Evolutionary conservation across 176 grass and related monocot species (phyloP).

Genomic region (Poa annua): DNA sequence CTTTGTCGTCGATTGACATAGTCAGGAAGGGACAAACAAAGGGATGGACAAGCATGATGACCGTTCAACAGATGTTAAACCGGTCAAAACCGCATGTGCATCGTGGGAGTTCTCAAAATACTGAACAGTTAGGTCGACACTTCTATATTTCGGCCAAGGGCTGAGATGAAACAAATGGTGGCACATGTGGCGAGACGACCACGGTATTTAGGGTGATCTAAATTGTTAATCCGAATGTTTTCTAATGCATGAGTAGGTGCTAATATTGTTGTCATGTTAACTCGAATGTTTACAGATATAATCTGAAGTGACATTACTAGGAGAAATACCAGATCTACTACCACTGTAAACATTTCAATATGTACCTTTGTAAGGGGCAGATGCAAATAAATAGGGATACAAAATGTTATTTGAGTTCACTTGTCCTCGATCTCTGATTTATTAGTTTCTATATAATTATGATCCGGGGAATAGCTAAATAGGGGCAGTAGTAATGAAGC

Average conservation of each 20-base stretch:
- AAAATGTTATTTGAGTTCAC: constrained; percentile 8
- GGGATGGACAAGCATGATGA: not conserved
- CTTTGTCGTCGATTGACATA: not conserved
- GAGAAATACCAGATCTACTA: not conserved
- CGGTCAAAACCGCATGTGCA: not conserved
- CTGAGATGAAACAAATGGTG: not conserved
- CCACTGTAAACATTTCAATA: not conserved
- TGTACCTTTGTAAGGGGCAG: not conserved
- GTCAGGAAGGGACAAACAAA: not conserved
- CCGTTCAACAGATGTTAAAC: not conserved
- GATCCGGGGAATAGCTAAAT: not conserved
- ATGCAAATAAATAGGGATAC: not conserved
- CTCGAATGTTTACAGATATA: not conserved
- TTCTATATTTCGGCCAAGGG: not conserved
- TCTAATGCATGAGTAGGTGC: not conserved
- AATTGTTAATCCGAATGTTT: not conserved
- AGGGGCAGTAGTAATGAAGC: not conserved
- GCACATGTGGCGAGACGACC: not conserved
- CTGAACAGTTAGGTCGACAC: not conserved
- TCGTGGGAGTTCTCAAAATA: not conserved
- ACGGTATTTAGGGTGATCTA: not conserved
- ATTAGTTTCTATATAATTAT: not conserved
- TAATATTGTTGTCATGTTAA: not conserved
- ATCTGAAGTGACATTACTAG: not conserved
- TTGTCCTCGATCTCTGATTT: not conserved